phyloP scores from a whole-genome alignment of 2,329 filamentous ascomycete genomes.

The Fusarium zealandicum region DNA sequence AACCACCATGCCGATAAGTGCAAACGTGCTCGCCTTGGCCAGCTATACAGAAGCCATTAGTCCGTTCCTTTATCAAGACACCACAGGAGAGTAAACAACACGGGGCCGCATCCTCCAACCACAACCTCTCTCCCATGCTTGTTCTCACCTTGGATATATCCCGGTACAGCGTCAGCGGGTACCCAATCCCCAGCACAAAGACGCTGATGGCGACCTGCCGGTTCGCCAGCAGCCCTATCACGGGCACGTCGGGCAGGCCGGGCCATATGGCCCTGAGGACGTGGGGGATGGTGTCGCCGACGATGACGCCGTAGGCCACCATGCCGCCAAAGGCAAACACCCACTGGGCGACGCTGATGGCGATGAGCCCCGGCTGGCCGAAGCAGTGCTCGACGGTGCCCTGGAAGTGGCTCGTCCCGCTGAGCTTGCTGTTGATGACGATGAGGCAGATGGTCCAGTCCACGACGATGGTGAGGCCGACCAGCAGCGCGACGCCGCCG shows the following conservation, averaged over 20 bases:
- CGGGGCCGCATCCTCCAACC: not conserved
- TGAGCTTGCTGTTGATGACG: slow-evolving; percentile 96
- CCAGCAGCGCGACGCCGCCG: slow-evolving; percentile 78
- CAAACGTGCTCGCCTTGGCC: slow-evolving; percentile 93
- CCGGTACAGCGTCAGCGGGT: slow-evolving; percentile 89
- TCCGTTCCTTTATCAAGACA: not conserved
- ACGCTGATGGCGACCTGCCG: slow-evolving; percentile 86
- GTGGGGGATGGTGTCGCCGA: slow-evolving; percentile 94
- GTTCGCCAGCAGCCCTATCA: slow-evolving; percentile 83
- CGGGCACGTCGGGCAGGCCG: slow-evolving; percentile 71
- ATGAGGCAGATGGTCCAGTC: slow-evolving; percentile 99
- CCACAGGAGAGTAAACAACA: not conserved
- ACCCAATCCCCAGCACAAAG: slow-evolving; percentile 85
- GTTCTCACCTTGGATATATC: slow-evolving; percentile 89
- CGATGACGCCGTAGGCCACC: slow-evolving; percentile 97
- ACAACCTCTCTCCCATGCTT: not conserved
- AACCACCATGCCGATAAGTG: slow-evolving; percentile 89
- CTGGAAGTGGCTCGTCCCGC: slow-evolving; percentile 92
- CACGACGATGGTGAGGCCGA: slow-evolving; percentile 80
- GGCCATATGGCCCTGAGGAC: slow-evolving; percentile 87
- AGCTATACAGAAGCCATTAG: slow-evolving; percentile 62
- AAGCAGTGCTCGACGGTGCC: slow-evolving; percentile 96
- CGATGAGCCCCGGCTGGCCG: slow-evolving; percentile 84
- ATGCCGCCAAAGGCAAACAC: slow-evolving; percentile 98
- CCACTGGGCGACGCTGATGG: slow-evolving; percentile 92